Evolutionary conservation across 208 protist genomes (phyloP).

Genomic region (Tritrichomonas foetus): DNA sequence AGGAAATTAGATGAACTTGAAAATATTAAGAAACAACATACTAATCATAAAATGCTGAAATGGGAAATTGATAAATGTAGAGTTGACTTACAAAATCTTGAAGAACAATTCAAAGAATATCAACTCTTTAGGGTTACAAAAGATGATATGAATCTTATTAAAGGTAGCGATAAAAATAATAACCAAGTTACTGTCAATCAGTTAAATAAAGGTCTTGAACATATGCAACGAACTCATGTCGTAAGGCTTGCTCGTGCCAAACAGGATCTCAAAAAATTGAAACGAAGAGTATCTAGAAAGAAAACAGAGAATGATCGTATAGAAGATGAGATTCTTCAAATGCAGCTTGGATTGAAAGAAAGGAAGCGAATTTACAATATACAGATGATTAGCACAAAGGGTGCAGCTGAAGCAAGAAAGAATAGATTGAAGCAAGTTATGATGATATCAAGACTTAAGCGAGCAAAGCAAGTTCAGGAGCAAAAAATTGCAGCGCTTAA

Average conservation of each 20-base stretch:
- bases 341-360: neutral
- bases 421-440: constrained; percentile 30
- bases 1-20: neutral
- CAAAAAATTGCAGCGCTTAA: neutral
- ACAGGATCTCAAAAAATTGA: neutral
- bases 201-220: neutral
- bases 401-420: constrained; percentile 6
- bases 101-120: constrained; percentile 36
- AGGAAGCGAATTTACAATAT: constrained; percentile 32
- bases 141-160: neutral
- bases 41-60: neutral
- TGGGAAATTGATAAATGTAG: constrained; percentile 17
- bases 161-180: neutral
- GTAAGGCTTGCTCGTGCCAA: neutral
- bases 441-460: constrained; percentile 14
- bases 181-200: neutral
- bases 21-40: neutral
- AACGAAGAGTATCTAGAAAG: neutral
- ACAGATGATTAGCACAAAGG: constrained; percentile 16
- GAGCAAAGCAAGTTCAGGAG: constrained; percentile 24
- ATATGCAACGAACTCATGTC: too few species aligned
- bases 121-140: constrained; percentile 21
- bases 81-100: neutral
- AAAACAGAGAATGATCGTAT: constrained; percentile 29
- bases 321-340: constrained; percentile 4